Evolutionary conservation across 1,284 basidiomycete species (phyloP), one percentile per base, ranked within the genome.

Genomic region (Naganishia liquefaciens): DNA sequence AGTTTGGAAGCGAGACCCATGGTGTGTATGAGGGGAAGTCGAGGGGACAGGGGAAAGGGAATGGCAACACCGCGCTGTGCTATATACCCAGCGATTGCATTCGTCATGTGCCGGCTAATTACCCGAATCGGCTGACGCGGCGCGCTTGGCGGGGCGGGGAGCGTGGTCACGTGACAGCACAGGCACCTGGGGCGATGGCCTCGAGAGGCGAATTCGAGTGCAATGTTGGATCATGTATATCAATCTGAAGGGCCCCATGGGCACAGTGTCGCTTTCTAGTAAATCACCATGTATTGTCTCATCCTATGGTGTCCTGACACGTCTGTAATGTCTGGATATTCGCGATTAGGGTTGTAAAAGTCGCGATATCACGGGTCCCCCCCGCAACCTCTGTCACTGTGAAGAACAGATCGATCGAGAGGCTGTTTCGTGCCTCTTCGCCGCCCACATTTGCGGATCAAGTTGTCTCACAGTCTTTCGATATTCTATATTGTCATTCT

Each of bases 1-100:
- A 65, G 52, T 55, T 65, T 65, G n/a, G 57, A 50, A 54, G 64
- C 64, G 55, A 65, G 64, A 65, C 64, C 64, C 64, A 65, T 65
- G 33, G 27, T 65, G 28, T n/a, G n/a, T n/a, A 21, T 58, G 37
- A 21, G 28, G 2, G 37, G 55, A n/a, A 17, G n/a, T 28, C 7
- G 37, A 23, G n/a, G 10, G 4, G 17, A 55, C 9, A 28, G 15
- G 25, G 15, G 43, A 44, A 44, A 33, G 1, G 44, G 23, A 30
- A 55, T n/a, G 13, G 3, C 15, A 42, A 25, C 9, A 27, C 19
- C 51, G 0, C 28, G 25, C 23, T 42, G 42, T 40, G 42, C 37
- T 17, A 15, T 2, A 21, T 17, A 51, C 17, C 28, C 50, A 9
- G 15, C 15, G 13, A 51, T 21, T 46, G 10, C 19, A 58, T 58